phyloP scores from a whole-genome alignment of 257 asterid genomes.

The Echium plantagineum region DNA sequence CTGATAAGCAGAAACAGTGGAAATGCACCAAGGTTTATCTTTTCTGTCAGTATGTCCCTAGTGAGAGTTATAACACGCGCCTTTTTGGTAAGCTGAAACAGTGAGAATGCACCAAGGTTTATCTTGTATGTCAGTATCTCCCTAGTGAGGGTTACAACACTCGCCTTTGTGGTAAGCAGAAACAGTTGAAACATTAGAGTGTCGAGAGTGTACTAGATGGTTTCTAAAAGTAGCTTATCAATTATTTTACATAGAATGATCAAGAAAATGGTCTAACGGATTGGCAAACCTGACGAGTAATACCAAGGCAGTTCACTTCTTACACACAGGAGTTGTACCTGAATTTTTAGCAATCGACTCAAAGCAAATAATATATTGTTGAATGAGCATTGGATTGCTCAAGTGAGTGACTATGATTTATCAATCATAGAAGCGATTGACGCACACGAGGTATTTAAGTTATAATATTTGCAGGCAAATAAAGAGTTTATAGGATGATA shows the following conservation, averaged over 20 bases:
- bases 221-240: background rate
- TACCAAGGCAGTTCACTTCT: conserved; percentile 74
- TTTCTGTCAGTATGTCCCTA: too few species aligned
- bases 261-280: conserved; percentile 60
- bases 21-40: too few species aligned
- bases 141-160: conserved; percentile 41
- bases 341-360: conserved; percentile 43
- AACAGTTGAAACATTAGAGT: too few species aligned
- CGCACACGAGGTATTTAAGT: conserved; percentile 24
- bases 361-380: conserved; percentile 48
- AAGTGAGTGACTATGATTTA: conserved; percentile 64
- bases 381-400: conserved; percentile 44
- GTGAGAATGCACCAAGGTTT: too few species aligned
- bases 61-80: too few species aligned
- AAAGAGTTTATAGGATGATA: conserved; percentile 49
- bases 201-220: too few species aligned
- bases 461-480: conserved; percentile 33
- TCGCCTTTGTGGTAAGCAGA: conserved; percentile 49
- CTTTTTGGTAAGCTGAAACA: too few species aligned
- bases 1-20: too few species aligned
- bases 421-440: conserved; percentile 46
- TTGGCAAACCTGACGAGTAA: conserved; percentile 38
- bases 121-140: conserved; percentile 47
- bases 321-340: conserved; percentile 69
- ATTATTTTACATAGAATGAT: conserved; percentile 28